Evolutionary conservation across 257 asterid species (phyloP).

Genomic region (Rehmannia glutinosa): DNA sequence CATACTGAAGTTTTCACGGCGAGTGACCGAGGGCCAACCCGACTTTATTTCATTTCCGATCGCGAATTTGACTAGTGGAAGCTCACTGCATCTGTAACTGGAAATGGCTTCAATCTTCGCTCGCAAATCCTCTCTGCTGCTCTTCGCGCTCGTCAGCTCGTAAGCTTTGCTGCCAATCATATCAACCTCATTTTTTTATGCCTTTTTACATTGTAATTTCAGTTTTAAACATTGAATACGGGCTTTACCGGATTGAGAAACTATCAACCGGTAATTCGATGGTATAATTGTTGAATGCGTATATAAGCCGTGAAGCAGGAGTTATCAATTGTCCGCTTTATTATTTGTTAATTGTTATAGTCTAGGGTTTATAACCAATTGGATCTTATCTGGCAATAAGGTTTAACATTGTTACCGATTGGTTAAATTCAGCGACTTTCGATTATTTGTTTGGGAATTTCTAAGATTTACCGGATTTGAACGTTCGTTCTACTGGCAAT

Average conservation of each 20-base stretch:
- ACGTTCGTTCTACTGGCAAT: no score
- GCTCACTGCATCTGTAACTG: neutral
- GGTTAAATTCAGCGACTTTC: neutral
- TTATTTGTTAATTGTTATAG: constrained; percentile 1
- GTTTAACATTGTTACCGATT: neutral
- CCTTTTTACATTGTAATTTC: neutral
- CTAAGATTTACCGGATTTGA: neutral
- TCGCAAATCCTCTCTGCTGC: constrained; percentile 56
- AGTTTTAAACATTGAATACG: neutral
- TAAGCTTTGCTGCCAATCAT: constrained; percentile 15
- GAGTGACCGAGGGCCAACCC: neutral
- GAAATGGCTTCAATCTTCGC: constrained; percentile 60
- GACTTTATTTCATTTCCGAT: neutral
- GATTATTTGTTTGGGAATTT: neutral
- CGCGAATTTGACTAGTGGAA: neutral
- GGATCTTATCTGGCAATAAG: constrained; percentile 3
- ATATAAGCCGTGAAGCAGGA: neutral
- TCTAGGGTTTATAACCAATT: constrained; percentile 17
- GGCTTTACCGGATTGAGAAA: neutral
- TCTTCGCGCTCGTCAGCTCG: constrained; percentile 61
- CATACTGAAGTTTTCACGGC: constrained; percentile 16
- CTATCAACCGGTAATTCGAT: neutral
- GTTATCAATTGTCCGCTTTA: neutral
- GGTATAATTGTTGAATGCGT: neutral
- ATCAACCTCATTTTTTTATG: neutral